These are phyloP conservation scores for Botrytis pseudocinerea DNA, from an alignment of 2,329 filamentous ascomycete species.

Conservation along the genomic window DNA sequence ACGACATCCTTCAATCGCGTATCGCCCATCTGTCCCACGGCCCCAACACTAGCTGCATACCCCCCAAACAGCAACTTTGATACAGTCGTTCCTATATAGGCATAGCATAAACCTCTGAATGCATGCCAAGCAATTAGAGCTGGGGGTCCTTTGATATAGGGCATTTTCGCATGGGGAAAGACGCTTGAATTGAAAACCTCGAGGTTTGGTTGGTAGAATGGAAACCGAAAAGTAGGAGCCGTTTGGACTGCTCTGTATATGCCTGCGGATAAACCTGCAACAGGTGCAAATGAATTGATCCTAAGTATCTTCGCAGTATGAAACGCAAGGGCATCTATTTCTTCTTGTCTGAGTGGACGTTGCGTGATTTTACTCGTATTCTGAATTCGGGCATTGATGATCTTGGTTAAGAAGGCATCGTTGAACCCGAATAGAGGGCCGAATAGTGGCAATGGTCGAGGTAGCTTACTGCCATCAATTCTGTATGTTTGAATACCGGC, in stretches of 20 bases:
- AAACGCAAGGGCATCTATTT: slow-evolving; percentile 36
- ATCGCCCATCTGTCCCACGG: slow-evolving; percentile 36
- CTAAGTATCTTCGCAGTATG: slow-evolving; percentile 36
- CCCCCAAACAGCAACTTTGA: slow-evolving; percentile 30
- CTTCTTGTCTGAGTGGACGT: slow-evolving; percentile 34
- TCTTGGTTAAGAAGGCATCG: slow-evolving; percentile 21
- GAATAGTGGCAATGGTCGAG: slow-evolving; percentile 35
- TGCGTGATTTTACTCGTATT: slow-evolving; percentile 15
- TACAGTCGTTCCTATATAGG: slow-evolving; percentile 29
- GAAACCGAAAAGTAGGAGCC: slow-evolving; percentile 34
- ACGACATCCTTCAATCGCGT: slow-evolving; percentile 33
- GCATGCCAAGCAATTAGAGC: slow-evolving; percentile 35
- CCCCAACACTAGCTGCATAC: slow-evolving; percentile 34
- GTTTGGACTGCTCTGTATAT: slow-evolving; percentile 34
- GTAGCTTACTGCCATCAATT: slow-evolving; percentile 28
- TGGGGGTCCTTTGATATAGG: slow-evolving; percentile 26
- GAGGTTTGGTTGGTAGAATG: slow-evolving; percentile 38
- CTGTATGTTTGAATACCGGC: not conserved
- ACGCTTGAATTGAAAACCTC: slow-evolving; percentile 31
- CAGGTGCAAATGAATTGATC: slow-evolving; percentile 35
- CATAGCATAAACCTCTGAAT: slow-evolving; percentile 33
- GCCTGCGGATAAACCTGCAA: slow-evolving; percentile 34
- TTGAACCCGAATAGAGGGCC: slow-evolving; percentile 34
- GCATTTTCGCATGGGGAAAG: slow-evolving; percentile 27
- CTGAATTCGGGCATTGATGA: not conserved